Evolutionary conservation across 257 asterid species (phyloP).

Genomic region (Nicotiana noctiflora): DNA sequence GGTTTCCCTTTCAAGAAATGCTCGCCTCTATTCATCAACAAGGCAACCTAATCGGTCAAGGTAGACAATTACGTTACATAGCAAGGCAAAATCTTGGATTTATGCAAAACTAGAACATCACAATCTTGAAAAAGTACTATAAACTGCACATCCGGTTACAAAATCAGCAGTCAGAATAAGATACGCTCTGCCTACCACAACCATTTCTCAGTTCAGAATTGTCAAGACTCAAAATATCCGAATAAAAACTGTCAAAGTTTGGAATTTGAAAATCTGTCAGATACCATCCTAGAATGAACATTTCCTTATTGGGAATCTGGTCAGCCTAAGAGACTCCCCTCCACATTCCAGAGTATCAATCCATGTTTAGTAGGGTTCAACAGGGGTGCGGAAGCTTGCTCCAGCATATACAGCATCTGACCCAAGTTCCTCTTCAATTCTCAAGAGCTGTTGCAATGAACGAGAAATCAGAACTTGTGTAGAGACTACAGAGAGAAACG

Average conservation of each 20-base stretch:
- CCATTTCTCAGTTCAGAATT: neutral
- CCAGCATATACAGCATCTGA: conserved; percentile 84
- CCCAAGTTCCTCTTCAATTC: conserved; percentile 93
- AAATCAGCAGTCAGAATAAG: conserved; percentile 1
- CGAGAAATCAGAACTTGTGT: no score
- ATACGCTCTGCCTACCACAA: neutral
- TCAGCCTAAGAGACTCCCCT: neutral
- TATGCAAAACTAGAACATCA: neutral
- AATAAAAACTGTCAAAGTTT: neutral
- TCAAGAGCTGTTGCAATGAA: conserved; percentile 44
- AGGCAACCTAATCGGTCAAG: no score
- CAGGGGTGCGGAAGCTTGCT: conserved; percentile 73
- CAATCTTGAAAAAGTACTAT: neutral
- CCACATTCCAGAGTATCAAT: neutral
- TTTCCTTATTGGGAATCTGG: neutral
- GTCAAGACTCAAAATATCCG: neutral
- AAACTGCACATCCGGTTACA: neutral
- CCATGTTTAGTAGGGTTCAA: conserved; percentile 56
- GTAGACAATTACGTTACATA: no score
- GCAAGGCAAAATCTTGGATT: neutral
- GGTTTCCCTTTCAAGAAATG: no score
- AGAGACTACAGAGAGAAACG: neutral
- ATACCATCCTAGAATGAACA: neutral
- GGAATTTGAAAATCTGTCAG: neutral
- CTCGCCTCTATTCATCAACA: no score